Conservation (phyloP, 441 rosid genomes). For the Geranium incanum region DNA sequence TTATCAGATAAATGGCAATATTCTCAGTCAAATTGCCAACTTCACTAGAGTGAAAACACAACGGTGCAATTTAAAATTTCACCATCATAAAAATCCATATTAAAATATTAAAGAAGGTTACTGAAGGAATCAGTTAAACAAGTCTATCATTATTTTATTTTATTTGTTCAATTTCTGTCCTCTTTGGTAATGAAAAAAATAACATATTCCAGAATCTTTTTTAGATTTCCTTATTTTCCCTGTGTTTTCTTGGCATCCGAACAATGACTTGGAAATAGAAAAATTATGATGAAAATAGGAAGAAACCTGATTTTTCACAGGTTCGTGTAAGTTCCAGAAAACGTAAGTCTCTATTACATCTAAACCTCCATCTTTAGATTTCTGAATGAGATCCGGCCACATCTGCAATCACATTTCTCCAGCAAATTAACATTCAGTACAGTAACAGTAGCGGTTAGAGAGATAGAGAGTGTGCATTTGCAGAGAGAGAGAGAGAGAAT, state of each 20-base stretch:
- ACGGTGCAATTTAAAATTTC: background rate
- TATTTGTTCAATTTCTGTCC: background rate
- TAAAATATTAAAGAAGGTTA: constrained; percentile 5
- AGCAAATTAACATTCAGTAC: constrained; percentile 9
- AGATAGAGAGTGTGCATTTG: background rate
- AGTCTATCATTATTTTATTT: constrained; percentile 5
- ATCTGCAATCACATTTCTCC: constrained; percentile 36
- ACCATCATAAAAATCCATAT: background rate
- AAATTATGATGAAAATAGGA: background rate
- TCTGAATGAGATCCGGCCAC: constrained; percentile 95
- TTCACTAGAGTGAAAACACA: background rate
- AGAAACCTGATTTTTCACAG: constrained; percentile 64
- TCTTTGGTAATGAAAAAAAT: background rate
- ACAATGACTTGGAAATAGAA: constrained; percentile 5
- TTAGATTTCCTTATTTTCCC: constrained; percentile 5
- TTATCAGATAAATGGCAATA: background rate
- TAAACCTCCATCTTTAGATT: constrained; percentile 93
- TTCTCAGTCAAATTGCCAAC: background rate
- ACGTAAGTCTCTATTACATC: constrained; percentile 89
- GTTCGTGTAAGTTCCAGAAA: constrained; percentile 86
- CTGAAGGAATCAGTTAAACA: constrained; percentile 10
- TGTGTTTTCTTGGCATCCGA: constrained; percentile 21
- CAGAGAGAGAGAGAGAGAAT: background rate
- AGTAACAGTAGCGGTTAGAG: background rate
- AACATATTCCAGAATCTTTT: background rate